Percentiles rank a stretch among this genome's conserved stretches.
phyloP scores from a whole-genome alignment of 2,329 filamentous ascomycete genomes.

The Cercospora canescens region DNA sequence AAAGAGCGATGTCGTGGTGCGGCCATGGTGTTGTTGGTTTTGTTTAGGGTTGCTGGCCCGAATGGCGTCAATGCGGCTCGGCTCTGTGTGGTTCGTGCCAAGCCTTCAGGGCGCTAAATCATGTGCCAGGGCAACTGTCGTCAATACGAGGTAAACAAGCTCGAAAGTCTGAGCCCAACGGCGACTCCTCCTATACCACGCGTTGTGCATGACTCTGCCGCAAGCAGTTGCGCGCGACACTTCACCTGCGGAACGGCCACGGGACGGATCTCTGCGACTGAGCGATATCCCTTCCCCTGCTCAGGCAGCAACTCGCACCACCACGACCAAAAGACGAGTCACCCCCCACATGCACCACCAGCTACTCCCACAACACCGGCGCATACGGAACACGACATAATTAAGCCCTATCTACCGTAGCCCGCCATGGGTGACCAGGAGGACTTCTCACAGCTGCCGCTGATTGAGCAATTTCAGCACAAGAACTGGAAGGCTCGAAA shows the following conservation, averaged over 20 bases:
- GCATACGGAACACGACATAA: conserved; percentile 2
- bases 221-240: background rate
- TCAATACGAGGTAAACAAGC: conserved; percentile 6
- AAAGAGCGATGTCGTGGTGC: background rate
- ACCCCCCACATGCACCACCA: conserved; percentile 1
- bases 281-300: background rate
- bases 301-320: background rate
- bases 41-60: too few species aligned
- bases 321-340: background rate
- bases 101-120: background rate
- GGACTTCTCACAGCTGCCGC: conserved; percentile 75
- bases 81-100: background rate
- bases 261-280: background rate
- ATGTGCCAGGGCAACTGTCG: conserved; percentile 2
- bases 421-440: conserved; percentile 78
- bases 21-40: background rate
- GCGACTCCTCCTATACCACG: conserved; percentile 7
- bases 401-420: background rate
- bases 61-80: background rate
- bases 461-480: conserved; percentile 79
- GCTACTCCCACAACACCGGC: background rate
- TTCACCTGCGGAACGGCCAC: background rate
- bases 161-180: background rate
- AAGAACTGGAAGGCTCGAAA: conserved; percentile 99
- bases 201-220: conserved; percentile 3